Evolutionary conservation across 2,329 filamentous ascomycete genomes (phyloP).

Genomic region (Colletotrichum tropicicola): DNA sequence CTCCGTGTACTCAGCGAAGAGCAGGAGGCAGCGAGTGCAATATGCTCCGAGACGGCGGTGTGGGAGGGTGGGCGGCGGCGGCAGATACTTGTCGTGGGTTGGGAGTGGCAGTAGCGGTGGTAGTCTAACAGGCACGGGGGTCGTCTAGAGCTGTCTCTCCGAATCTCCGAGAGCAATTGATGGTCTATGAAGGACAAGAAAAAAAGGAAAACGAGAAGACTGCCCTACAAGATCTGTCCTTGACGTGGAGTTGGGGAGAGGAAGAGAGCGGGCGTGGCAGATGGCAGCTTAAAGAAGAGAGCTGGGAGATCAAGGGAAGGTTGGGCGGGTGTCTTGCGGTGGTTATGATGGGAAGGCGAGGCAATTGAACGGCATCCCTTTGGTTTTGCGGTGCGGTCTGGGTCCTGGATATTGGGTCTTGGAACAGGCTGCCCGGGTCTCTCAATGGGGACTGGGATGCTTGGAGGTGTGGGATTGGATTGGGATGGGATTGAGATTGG

Average conservation of each 20-base stretch:
- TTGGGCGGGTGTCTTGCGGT: slow-evolving; percentile 12
- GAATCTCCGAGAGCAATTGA: slow-evolving; percentile 25
- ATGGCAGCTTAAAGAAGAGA: slow-evolving; percentile 29
- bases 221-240: slow-evolving; percentile 24
- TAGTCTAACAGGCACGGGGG: background rate
- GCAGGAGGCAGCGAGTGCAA: slow-evolving; percentile 41
- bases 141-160: slow-evolving; percentile 25
- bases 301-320: slow-evolving; percentile 26
- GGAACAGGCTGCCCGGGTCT: slow-evolving; percentile 17
- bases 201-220: slow-evolving; percentile 29
- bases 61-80: background rate
- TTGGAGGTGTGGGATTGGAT: slow-evolving; percentile 24
- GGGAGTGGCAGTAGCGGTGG: background rate
- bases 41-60: slow-evolving; percentile 23
- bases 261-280: slow-evolving; percentile 16
- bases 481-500: background rate
- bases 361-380: slow-evolving; percentile 30
- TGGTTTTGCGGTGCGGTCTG: slow-evolving; percentile 21
- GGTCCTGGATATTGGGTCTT: slow-evolving; percentile 22
- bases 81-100: background rate
- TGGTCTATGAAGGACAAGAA: slow-evolving; percentile 30
- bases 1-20: slow-evolving; percentile 51
- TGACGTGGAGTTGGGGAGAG: slow-evolving; percentile 19
- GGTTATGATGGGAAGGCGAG: slow-evolving; percentile 27
- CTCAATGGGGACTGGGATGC: slow-evolving; percentile 24